Conservation (phyloP, 352 stramenopile species). For the Phytophthora cactorum region DNA sequence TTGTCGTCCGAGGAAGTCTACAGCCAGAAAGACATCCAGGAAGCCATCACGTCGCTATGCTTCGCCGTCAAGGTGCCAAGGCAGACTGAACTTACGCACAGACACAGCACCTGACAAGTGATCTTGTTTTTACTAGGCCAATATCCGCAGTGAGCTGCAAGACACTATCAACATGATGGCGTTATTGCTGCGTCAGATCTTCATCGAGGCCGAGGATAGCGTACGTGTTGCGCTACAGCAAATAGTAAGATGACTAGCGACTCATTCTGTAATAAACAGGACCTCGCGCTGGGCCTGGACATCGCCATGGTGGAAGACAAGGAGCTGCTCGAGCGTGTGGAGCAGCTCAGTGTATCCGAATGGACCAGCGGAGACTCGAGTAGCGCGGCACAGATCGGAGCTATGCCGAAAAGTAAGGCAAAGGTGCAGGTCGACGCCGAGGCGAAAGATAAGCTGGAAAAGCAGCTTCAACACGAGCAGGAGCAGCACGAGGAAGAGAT, state of each 20-base stretch:
- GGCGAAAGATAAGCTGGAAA: slow-evolving; percentile 32
- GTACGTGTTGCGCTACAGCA: slow-evolving; percentile 31
- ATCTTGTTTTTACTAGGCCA: slow-evolving; percentile 41
- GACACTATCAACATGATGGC: slow-evolving; percentile 91
- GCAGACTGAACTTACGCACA: background rate
- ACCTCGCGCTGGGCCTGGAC: slow-evolving; percentile 70
- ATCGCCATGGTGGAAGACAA: slow-evolving; percentile 79
- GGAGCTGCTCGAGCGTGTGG: slow-evolving; percentile 75
- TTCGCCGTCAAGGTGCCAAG: slow-evolving; percentile 74
- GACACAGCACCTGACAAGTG: background rate
- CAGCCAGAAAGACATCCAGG: slow-evolving; percentile 84
- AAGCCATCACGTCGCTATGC: slow-evolving; percentile 75
- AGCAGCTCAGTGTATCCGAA: slow-evolving; percentile 78
- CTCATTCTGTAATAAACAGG: slow-evolving; percentile 30
- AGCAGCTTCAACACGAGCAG: slow-evolving; percentile 44
- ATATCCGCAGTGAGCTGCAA: slow-evolving; percentile 77
- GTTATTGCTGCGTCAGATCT: slow-evolving; percentile 82
- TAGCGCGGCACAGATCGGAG: slow-evolving; percentile 29
- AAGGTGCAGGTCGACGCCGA: slow-evolving; percentile 35
- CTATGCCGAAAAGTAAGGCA: slow-evolving; percentile 25
- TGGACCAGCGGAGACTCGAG: slow-evolving; percentile 57
- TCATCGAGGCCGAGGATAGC: slow-evolving; percentile 70
- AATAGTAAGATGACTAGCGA: background rate
- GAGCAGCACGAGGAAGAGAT: slow-evolving; percentile 69
- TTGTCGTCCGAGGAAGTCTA: slow-evolving; percentile 86